Base-by-base conservation (phyloP, 805 yeast genomes). In the Saturnispora besseyi region DNA sequence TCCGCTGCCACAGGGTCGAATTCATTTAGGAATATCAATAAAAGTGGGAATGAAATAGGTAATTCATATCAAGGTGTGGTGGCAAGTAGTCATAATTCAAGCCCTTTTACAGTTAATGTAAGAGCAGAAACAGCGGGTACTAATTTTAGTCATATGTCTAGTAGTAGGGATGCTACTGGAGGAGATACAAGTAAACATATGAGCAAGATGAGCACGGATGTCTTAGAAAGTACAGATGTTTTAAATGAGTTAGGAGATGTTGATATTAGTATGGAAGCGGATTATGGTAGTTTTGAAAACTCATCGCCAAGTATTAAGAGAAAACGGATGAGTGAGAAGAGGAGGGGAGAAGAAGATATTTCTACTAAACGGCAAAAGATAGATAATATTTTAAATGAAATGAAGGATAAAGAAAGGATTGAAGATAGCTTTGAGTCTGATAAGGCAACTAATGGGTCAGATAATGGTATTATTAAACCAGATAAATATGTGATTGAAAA, bases 401-500 rank as follows among this genome's bases (percentile, higher is more conserved):
- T 36, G 31, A 36, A 18, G n/a, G 41, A 34, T 22, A 33, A n/a
- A 13, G 41, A 12, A 21, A 33, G n/a, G 8, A 11, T 13, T 21
- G 21, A 29, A n/a, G 30, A 33, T 3, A 33, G 29, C 29, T 10
- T 15, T 22, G 24, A 3, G 4, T 28, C 47, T 22, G 48, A 22
- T 31, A 46, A 38, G 18, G 56, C 51, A 5, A 46, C 43, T 4
- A 42, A 47, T 44, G 55, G 53, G 13, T 51, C 52, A 5, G 45
- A 15, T 7, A 38, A 15, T 31, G 32, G 30, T n/a, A 47, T 44
- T 15, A 11, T 7, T 5, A 41, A 46, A 11, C 60, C 61, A 2
- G 40, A 30, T 2, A 55, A 55, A 33, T 60, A 50, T 44, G n/a
- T 15, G 4, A 22, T 56, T 33, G 41, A 56, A 40, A 38, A 45